These are phyloP conservation scores for Uromyces viciae-fabae DNA, from an alignment of 1,284 basidiomycete genomes.

Conservation along the genomic window DNA sequence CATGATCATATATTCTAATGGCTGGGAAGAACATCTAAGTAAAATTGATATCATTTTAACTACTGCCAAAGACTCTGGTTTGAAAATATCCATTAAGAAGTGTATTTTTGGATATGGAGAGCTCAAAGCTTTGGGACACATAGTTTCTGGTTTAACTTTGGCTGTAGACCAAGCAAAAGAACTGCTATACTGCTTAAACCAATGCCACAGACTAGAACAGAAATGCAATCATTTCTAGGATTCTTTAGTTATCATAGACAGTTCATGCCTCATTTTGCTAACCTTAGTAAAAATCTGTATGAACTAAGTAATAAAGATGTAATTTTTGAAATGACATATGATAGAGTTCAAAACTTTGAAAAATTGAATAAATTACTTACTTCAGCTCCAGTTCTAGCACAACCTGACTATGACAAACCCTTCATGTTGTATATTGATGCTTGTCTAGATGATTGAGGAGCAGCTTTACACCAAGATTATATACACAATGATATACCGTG, in stretches of 20 bases:
- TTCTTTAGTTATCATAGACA: background rate
- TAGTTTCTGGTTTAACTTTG: background rate
- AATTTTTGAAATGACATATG: background rate
- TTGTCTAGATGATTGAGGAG: background rate
- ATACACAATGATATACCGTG: background rate
- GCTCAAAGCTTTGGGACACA: background rate
- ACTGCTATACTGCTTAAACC: background rate
- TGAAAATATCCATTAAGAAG: background rate
- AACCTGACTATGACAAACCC: background rate
- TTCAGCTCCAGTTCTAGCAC: background rate
- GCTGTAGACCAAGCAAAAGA: background rate
- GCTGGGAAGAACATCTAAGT: background rate
- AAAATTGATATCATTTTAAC: background rate
- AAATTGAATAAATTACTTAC: background rate
- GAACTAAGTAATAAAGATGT: background rate
- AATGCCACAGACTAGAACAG: slow-evolving; percentile 49
- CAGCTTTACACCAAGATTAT: background rate
- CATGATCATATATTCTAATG: background rate
- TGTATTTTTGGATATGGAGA: background rate
- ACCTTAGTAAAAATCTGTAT: background rate
- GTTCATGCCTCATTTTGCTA: background rate
- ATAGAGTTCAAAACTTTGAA: background rate
- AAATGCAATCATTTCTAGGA: background rate
- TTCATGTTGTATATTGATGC: slow-evolving; percentile 19
- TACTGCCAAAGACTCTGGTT: background rate